These are phyloP conservation scores for Pseudozyma tsukubaensis DNA, from an alignment of 1,284 basidiomycete genomes.

Conservation along the genomic window DNA sequence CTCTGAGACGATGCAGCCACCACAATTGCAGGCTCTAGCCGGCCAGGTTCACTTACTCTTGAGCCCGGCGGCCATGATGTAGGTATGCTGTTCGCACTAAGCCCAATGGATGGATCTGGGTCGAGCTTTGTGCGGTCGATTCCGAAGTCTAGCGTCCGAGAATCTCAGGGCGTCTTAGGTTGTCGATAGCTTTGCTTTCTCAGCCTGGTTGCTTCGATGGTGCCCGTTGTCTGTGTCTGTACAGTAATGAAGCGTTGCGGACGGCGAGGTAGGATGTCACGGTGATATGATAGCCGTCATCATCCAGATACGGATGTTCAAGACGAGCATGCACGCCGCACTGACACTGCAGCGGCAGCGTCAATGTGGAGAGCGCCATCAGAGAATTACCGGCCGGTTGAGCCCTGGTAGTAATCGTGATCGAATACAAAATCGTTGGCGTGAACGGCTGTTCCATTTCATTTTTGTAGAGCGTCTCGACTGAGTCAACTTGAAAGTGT, in stretches of 20 bases:
- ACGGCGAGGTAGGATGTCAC: neutral
- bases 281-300: conserved; percentile 11
- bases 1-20: neutral
- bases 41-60: conserved; percentile 42
- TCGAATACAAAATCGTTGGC: conserved; percentile 14
- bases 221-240: neutral
- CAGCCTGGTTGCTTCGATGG: too few species aligned
- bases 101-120: conserved; percentile 13
- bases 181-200: too few species aligned
- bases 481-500: neutral
- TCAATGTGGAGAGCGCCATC: conserved; percentile 11
- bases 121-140: neutral
- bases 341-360: neutral
- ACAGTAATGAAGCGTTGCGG: neutral
- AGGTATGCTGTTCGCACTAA: conserved; percentile 3
- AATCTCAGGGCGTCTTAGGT: too few species aligned
- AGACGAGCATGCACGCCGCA: conserved; percentile 6
- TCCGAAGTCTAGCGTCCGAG: neutral
- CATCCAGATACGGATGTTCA: neutral
- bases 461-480: neutral
- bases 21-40: too few species aligned
- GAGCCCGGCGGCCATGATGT: conserved; percentile 57
- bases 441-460: neutral
- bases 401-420: conserved; percentile 5
- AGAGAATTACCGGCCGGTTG: conserved; percentile 10